phyloP scores from a whole-genome alignment of 805 yeast genomes.

The Candida maris region DNA sequence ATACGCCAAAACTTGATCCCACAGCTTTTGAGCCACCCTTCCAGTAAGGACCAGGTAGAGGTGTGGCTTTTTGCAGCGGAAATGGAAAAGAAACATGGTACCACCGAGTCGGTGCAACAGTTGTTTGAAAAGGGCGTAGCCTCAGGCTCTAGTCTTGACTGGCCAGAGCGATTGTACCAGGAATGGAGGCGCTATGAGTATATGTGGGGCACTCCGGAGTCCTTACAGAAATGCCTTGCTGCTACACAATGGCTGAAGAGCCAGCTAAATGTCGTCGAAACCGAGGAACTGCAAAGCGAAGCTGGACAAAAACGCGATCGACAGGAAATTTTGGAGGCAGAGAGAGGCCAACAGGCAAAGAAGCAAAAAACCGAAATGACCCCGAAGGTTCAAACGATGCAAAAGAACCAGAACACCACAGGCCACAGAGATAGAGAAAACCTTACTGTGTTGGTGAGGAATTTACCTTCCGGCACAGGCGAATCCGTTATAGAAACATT shows the following conservation, averaged over 20 bases:
- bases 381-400: no score
- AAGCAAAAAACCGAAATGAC: neutral
- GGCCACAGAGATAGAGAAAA: constrained; percentile 53
- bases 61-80: constrained; percentile 45
- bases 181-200: constrained; percentile 40
- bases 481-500: constrained; percentile 38
- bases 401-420: constrained; percentile 7
- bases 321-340: neutral
- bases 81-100: constrained; percentile 36
- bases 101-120: constrained; percentile 20
- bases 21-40: constrained; percentile 3
- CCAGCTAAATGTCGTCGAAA: neutral
- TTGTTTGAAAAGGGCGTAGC: constrained; percentile 34
- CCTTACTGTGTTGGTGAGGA: constrained; percentile 50
- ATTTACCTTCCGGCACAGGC: constrained; percentile 39
- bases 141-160: constrained; percentile 35
- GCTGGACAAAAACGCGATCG: neutral
- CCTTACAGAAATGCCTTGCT: constrained; percentile 4
- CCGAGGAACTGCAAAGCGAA: neutral
- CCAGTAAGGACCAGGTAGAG: constrained; percentile 33
- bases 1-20: constrained; percentile 21
- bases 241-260: neutral
- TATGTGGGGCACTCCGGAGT: constrained; percentile 29
- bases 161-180: constrained; percentile 48
- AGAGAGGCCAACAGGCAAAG: neutral